A percentile compares a stretch with the other conserved stretches of the same genome.
These are phyloP conservation scores for Baeospora myosura DNA, from an alignment of 1,284 basidiomycete species.

Conservation along the genomic window DNA sequence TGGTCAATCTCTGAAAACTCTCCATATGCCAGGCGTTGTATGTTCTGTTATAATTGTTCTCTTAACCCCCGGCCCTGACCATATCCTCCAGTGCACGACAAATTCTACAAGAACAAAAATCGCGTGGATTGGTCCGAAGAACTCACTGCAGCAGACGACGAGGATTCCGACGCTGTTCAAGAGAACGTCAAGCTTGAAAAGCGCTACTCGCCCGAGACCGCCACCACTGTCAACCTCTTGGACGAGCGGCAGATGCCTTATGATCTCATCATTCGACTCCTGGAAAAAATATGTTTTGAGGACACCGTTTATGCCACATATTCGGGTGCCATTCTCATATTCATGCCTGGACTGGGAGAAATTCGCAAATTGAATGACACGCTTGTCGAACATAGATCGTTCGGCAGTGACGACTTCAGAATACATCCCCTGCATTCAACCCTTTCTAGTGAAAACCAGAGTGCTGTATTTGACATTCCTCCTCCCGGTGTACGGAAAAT, in stretches of 20 bases:
- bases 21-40: conserved; percentile 74
- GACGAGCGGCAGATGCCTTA: conserved; percentile 90
- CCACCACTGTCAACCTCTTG: conserved; percentile 76
- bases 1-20: conserved; percentile 85
- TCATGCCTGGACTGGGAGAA: conserved; percentile 91
- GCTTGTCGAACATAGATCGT: conserved; percentile 68
- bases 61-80: conserved; percentile 4
- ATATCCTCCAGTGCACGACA: conserved; percentile 49
- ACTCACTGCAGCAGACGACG: conserved; percentile 46
- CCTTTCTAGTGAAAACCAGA: conserved; percentile 85
- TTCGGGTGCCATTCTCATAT: conserved; percentile 83
- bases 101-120: conserved; percentile 56
- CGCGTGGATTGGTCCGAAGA: conserved; percentile 75
- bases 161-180: conserved; percentile 61
- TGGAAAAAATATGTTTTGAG: conserved; percentile 84
- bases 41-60: conserved; percentile 18
- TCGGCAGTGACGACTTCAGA: conserved; percentile 68
- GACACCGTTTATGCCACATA: conserved; percentile 47
- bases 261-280: conserved; percentile 79
- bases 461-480: conserved; percentile 84
- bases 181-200: conserved; percentile 57
- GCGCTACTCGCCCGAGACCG: conserved; percentile 68
- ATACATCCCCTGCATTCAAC: conserved; percentile 93
- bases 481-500: conserved; percentile 81
- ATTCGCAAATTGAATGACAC: conserved; percentile 87